Percentiles rank a stretch among this genome's conserved stretches.
phyloP scores from a whole-genome alignment of 441 rosid species.

The Gossypium trilobum region DNA sequence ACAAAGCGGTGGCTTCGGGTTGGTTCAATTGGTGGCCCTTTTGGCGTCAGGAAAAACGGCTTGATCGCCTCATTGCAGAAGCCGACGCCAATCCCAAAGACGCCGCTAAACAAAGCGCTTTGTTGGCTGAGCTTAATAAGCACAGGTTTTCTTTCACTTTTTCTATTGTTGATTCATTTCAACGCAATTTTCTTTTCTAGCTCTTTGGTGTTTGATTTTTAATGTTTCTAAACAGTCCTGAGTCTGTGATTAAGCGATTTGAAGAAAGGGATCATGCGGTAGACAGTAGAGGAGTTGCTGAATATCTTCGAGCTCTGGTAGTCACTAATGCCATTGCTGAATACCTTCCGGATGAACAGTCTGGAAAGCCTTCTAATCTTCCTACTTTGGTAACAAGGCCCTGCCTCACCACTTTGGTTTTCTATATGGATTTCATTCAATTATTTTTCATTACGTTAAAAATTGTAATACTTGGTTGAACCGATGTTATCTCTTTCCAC shows the following conservation, averaged over 20 bases:
- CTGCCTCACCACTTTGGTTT: not conserved
- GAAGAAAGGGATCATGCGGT: constrained; percentile 71
- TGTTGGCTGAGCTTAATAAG: constrained; percentile 75
- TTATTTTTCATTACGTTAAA: not conserved
- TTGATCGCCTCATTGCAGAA: constrained; percentile 62
- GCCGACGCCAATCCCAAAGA: constrained; percentile 85
- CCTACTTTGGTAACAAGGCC: constrained; percentile 60
- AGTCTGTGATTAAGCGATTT: constrained; percentile 71
- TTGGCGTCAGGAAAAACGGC: constrained; percentile 61
- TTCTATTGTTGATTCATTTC: not conserved
- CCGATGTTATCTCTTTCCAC: not conserved
- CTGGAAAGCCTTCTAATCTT: constrained; percentile 70
- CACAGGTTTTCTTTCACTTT: constrained; percentile 39
- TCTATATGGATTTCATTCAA: not conserved
- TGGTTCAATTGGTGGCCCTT: constrained; percentile 76
- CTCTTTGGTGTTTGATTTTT: not conserved
- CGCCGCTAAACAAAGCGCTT: constrained; percentile 51
- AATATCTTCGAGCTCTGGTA: constrained; percentile 79
- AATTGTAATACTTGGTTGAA: not conserved
- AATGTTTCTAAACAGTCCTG: constrained; percentile 42
- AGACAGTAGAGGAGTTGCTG: constrained; percentile 80
- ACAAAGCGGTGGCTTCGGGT: constrained; percentile 41
- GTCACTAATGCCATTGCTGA: constrained; percentile 67
- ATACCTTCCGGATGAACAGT: constrained; percentile 77
- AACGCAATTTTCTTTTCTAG: not conserved